Evolutionary conservation across 306 rosid species (phyloP).

Genomic region (Bauhinia variegata): DNA sequence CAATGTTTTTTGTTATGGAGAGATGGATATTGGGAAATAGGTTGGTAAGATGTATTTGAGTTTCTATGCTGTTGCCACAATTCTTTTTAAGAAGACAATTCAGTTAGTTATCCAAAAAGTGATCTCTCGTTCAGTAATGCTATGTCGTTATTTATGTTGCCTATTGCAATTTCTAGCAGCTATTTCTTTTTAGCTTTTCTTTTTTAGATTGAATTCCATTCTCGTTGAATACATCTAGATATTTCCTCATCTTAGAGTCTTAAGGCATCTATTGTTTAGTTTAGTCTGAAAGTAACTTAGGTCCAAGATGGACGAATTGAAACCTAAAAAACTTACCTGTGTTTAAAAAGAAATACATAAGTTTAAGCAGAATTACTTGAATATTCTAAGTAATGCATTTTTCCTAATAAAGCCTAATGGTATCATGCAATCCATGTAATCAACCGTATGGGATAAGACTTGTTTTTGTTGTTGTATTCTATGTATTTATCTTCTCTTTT

Average conservation of each 20-base stretch:
- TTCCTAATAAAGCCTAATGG: too few species aligned
- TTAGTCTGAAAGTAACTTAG: background rate
- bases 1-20: too few species aligned
- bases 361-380: background rate
- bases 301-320: background rate
- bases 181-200: too few species aligned
- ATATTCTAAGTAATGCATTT: background rate
- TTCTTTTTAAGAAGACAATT: slow-evolving; percentile 3
- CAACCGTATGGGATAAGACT: too few species aligned
- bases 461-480: too few species aligned
- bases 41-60: background rate
- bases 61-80: background rate
- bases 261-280: background rate
- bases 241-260: background rate
- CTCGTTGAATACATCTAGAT: background rate
- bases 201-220: background rate
- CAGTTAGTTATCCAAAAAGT: background rate
- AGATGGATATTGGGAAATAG: background rate
- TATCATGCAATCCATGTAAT: too few species aligned
- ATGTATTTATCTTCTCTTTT: background rate
- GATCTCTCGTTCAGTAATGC: too few species aligned
- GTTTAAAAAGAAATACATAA: background rate
- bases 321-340: background rate
- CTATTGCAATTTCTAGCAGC: background rate
- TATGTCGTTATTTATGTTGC: background rate